Evolutionary conservation across 2,329 filamentous ascomycete genomes (phyloP).

Genomic region (Diatrype stigma): DNA sequence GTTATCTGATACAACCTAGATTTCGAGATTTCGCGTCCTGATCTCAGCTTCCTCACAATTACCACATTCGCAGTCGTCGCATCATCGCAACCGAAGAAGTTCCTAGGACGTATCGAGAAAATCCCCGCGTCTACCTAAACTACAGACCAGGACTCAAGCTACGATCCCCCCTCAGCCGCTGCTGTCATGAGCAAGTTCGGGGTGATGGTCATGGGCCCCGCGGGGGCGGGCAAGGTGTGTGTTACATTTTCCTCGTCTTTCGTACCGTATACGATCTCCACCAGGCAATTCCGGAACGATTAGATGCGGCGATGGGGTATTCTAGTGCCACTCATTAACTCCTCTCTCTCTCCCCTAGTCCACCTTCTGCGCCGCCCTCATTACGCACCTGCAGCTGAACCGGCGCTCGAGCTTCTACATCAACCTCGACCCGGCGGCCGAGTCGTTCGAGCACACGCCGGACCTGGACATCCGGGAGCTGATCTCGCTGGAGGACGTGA

Average conservation of each 20-base stretch:
- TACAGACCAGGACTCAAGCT: neutral
- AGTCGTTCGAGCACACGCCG: slow-evolving; percentile 83
- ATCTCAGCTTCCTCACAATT: neutral
- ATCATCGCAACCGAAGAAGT: no score
- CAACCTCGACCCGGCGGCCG: slow-evolving; percentile 95
- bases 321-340: neutral
- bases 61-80: no score
- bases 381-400: slow-evolving; percentile 86
- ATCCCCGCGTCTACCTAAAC: no score
- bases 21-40: neutral
- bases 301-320: neutral
- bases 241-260: slow-evolving; percentile 12
- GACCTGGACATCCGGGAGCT: slow-evolving; percentile 84
- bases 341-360: slow-evolving; percentile 46
- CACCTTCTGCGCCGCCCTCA: slow-evolving; percentile 90
- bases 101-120: no score
- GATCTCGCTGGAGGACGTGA: slow-evolving; percentile 80
- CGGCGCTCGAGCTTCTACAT: slow-evolving; percentile 96
- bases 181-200: slow-evolving; percentile 85
- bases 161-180: neutral
- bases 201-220: slow-evolving; percentile 91
- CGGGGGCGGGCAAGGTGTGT: slow-evolving; percentile 82
- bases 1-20: no score
- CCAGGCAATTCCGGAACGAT: neutral
- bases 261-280: slow-evolving; percentile 4